Evolutionary conservation across 2,329 filamentous ascomycete genomes (phyloP).

Genomic region (Hypoxylon sp.): DNA sequence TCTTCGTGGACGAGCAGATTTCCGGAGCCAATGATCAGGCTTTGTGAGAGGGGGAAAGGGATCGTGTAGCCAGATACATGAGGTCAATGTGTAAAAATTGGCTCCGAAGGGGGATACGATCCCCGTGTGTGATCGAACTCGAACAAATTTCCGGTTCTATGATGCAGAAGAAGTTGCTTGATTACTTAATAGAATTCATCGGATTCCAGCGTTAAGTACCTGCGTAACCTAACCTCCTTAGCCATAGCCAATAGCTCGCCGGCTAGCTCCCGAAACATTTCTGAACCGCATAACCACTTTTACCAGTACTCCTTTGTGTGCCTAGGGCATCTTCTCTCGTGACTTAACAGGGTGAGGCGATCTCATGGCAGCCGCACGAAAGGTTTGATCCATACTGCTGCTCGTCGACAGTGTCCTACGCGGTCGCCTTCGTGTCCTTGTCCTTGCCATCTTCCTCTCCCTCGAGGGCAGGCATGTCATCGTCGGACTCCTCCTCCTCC

Average conservation of each 20-base stretch:
- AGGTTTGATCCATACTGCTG: conserved; percentile 20
- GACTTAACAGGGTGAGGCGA: conserved; percentile 35
- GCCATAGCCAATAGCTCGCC: conserved; percentile 35
- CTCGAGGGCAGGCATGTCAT: conserved; percentile 86
- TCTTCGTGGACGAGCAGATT: conserved; percentile 20
- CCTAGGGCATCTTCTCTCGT: conserved; percentile 30
- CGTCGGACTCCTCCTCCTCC: conserved; percentile 66
- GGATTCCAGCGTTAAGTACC: conserved; percentile 51
- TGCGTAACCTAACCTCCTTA: conserved; percentile 53
- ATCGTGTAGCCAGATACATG: conserved; percentile 26
- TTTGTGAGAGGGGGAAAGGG: conserved; percentile 13
- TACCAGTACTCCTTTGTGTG: conserved; percentile 31
- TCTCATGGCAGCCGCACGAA: conserved; percentile 23
- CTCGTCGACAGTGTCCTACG: conserved; percentile 21
- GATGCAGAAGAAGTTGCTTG: conserved; percentile 22
- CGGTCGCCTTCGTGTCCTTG: conserved; percentile 46
- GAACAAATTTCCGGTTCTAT: conserved; percentile 21
- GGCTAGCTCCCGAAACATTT: conserved; percentile 38
- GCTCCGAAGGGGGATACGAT: conserved; percentile 4
- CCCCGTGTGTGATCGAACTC: conserved; percentile 20
- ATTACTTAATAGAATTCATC: conserved; percentile 33
- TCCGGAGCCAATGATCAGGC: conserved; percentile 15
- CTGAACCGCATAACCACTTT: conserved; percentile 30
- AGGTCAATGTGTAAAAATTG: conserved; percentile 14
- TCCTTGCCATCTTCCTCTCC: conserved; percentile 61